phyloP scores from a whole-genome alignment of 1,139 yeast genomes.

The Suhomyces terraborum region DNA sequence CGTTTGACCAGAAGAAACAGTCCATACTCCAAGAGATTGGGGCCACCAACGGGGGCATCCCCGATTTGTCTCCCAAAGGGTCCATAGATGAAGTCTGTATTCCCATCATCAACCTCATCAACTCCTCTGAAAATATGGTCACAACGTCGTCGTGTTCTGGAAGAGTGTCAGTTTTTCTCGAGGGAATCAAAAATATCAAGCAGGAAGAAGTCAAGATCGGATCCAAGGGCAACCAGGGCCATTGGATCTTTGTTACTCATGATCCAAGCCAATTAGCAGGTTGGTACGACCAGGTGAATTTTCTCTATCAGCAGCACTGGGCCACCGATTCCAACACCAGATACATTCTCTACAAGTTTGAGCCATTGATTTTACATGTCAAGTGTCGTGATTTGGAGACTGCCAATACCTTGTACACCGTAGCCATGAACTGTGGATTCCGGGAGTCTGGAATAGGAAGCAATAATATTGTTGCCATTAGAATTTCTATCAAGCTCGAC shows the following conservation, averaged over 20 bases:
- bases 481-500: slow-evolving; percentile 71
- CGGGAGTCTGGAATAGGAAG: slow-evolving; percentile 86
- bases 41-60: slow-evolving; percentile 42
- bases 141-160: slow-evolving; percentile 92
- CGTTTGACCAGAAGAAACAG: slow-evolving; percentile 70
- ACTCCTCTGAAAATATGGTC: slow-evolving; percentile 64
- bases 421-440: slow-evolving; percentile 83
- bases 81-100: slow-evolving; percentile 70
- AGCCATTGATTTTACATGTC: slow-evolving; percentile 82
- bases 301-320: slow-evolving; percentile 21
- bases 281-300: slow-evolving; percentile 50
- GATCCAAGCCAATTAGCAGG: slow-evolving; percentile 48
- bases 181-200: slow-evolving; percentile 49
- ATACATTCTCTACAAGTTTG: slow-evolving; percentile 72
- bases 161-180: slow-evolving; percentile 76
- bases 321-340: slow-evolving; percentile 35
- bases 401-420: slow-evolving; percentile 64
- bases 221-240: slow-evolving; percentile 84
- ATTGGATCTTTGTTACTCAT: slow-evolving; percentile 84
- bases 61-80: slow-evolving; percentile 84
- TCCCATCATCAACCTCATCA: slow-evolving; percentile 70
- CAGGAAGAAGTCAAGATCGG: slow-evolving; percentile 52
- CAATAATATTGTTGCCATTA: slow-evolving; percentile 74
- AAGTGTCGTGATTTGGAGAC: slow-evolving; percentile 63
- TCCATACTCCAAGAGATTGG: slow-evolving; percentile 58